Base-by-base conservation (phyloP, 2,329 filamentous ascomycete genomes). In the Huntiella abstrusa region DNA sequence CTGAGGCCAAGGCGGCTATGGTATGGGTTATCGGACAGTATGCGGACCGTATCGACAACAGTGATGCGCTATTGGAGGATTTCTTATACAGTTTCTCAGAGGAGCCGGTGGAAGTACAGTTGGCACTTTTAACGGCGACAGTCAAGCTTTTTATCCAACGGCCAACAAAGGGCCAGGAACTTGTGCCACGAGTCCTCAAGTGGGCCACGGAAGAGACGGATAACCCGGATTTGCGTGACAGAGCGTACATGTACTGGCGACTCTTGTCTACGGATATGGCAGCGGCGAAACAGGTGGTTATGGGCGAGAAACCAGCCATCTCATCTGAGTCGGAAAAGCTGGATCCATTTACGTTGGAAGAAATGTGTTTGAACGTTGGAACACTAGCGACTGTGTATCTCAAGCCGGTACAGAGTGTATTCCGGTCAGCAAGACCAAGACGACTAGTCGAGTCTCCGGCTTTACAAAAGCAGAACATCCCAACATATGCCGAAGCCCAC, bases 161-260 rank as follows among this genome's bases (percentile, higher is more conserved):
- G 16, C 91, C 91, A 0, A 95, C 87, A 12, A 93, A 93, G 58
- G 91, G 85, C 19, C 87, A 94, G 56, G 79, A 92, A 45, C 70
- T 98, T 5, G 88, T 98, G 1, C 91, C 88, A 1, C 86, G 86
- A 56, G 88, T 96, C 2, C 68, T 98, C 43, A 96, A 96, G 62
- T 96, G 91, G 88, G 92, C 91, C 4, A 98, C 91, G 0, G 91
- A 96, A 60, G 91, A 96, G 60, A 96, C 88, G n/a, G 91, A 98
- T 58, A 95, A 98, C 61, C 91, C 91, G 0, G 91, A 98, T 62
- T 74, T 98, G 22, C 79, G 91, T 52, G 91, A 98, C 60, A 72
- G 91, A 55, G 91, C 91, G 0, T 98, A 95, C 67, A 96, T 98
- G 87, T 98, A 98, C 68, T 98, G 91, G 91, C 83, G 91, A 4